Percentiles rank a stretch among this genome's conserved stretches.
phyloP scores from a whole-genome alignment of 2,329 filamentous ascomycete species.

The Colletotrichum euphorbiae region DNA sequence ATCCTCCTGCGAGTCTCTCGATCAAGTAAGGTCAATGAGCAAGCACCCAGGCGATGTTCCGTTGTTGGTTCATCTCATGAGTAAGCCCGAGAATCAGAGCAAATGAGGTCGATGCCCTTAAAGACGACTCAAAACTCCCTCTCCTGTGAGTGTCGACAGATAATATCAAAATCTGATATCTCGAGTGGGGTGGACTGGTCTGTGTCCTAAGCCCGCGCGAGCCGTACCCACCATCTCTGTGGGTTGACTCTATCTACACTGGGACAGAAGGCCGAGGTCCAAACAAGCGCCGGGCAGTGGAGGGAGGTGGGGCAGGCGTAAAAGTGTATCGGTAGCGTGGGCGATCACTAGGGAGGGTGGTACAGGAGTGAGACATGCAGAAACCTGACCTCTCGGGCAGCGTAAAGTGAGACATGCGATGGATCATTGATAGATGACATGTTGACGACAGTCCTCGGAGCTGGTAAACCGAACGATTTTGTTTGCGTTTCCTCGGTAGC shows the following conservation, averaged over 20 bases:
- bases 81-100: conserved; percentile 6
- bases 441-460: conserved; percentile 28
- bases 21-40: conserved; percentile 7
- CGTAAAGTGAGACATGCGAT: conserved; percentile 51
- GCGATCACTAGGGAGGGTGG: conserved; percentile 41
- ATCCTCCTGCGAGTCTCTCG: conserved; percentile 33
- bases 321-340: conserved; percentile 38
- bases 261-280: conserved; percentile 23
- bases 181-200: not conserved
- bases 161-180: conserved; percentile 4
- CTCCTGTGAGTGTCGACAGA: not conserved
- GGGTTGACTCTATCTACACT: conserved; percentile 3
- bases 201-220: conserved; percentile 1
- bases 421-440: conserved; percentile 45
- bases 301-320: conserved; percentile 39
- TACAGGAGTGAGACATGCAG: conserved; percentile 48
- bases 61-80: conserved; percentile 1
- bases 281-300: conserved; percentile 40
- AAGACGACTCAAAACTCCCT: not conserved
- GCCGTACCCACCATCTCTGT: conserved; percentile 12
- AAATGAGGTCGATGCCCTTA: conserved; percentile 14
- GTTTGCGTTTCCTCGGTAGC: conserved; percentile 16
- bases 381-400: conserved; percentile 50
- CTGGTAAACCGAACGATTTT: conserved; percentile 7
- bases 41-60: conserved; percentile 14